These are phyloP conservation scores for Kluyveromyces siamensis DNA, from an alignment of 805 yeast species.

Conservation along the genomic window DNA sequence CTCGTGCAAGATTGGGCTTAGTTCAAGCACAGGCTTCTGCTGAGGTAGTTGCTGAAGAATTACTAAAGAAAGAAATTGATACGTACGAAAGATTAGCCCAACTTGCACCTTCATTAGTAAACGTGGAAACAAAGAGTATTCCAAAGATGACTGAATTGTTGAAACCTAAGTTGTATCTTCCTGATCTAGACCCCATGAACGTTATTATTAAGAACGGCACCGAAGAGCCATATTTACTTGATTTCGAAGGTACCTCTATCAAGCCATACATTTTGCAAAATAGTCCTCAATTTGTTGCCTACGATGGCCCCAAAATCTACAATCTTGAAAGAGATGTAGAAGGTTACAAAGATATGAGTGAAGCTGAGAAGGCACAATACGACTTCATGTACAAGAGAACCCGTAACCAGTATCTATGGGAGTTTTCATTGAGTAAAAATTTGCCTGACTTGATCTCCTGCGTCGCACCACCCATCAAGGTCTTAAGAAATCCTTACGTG, in stretches of 20 bases:
- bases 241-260: constrained; percentile 72
- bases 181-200: constrained; percentile 90
- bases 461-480: constrained; percentile 75
- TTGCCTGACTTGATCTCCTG: constrained; percentile 65
- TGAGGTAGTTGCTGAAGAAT: constrained; percentile 35
- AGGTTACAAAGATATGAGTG: constrained; percentile 56
- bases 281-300: constrained; percentile 77
- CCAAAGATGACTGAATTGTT: constrained; percentile 56
- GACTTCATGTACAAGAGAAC: constrained; percentile 84
- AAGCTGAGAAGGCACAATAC: constrained; percentile 68
- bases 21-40: constrained; percentile 45
- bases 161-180: constrained; percentile 64
- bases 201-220: constrained; percentile 43
- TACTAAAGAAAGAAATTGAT: constrained; percentile 41
- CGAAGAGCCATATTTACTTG: constrained; percentile 48
- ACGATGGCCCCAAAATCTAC: constrained; percentile 83
- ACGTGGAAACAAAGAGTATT: constrained; percentile 42
- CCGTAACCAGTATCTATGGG: constrained; percentile 87
- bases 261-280: constrained; percentile 75
- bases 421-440: constrained; percentile 56
- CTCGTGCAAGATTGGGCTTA: constrained; percentile 43
- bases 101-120: constrained; percentile 50
- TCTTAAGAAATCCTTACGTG: constrained; percentile 54
- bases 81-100: constrained; percentile 53
- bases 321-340: constrained; percentile 67